Evolutionary conservation across 73 alveolate genomes (phyloP).

Genomic region (Paramecium bursaria): DNA sequence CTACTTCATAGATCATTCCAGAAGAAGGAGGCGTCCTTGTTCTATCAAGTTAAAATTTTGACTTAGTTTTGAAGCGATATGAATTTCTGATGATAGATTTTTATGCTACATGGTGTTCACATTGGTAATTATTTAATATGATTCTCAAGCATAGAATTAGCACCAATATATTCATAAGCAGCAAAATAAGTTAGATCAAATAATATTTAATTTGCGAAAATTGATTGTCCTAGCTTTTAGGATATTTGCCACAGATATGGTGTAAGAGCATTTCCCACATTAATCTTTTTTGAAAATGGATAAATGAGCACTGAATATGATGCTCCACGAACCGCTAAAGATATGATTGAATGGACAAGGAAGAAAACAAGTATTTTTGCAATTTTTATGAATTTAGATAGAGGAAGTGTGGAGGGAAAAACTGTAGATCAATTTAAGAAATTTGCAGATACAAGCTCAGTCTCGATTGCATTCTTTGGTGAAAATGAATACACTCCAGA

Average conservation of each 20-base stretch:
- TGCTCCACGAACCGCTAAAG: conserved; percentile 13
- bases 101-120: conserved; percentile 49
- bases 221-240: conserved; percentile 16
- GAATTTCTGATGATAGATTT: conserved; percentile 32
- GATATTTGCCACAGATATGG: conserved; percentile 2
- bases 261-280: conserved; percentile 19
- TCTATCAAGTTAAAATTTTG: background rate
- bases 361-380: conserved; percentile 55
- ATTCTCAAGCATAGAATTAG: conserved; percentile 1
- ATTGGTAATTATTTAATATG: background rate
- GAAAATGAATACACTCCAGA: conserved; percentile 13
- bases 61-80: conserved; percentile 4
- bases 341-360: conserved; percentile 27
- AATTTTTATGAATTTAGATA: too few species aligned
- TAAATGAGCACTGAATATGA: background rate
- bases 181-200: conserved; percentile 26
- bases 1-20: conserved; percentile 5
- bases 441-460: background rate
- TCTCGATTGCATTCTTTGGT: conserved; percentile 20
- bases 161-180: background rate
- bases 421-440: conserved; percentile 36
- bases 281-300: conserved; percentile 33
- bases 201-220: conserved; percentile 38
- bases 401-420: conserved; percentile 28
- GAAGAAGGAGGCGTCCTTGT: conserved; percentile 31